Evolutionary conservation across 305 asterid genomes (phyloP).

Genomic region (Solanum aculeatissimum): DNA sequence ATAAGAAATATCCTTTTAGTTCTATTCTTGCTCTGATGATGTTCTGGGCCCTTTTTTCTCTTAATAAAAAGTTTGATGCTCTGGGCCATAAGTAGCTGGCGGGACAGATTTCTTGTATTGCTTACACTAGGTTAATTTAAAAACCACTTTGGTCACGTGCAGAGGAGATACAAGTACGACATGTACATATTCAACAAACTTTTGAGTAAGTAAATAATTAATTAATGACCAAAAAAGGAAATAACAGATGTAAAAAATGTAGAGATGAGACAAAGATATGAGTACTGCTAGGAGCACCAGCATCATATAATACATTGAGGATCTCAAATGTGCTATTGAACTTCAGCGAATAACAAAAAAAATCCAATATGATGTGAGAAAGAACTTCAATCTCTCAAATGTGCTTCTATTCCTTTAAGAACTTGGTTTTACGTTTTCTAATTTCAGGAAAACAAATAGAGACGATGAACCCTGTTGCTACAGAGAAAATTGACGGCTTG

Average conservation of each 20-base stretch:
- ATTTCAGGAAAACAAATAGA: conserved; percentile 32
- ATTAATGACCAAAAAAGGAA: not conserved
- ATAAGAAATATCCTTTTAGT: not conserved
- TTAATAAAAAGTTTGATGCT: not conserved
- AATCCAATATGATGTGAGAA: not conserved
- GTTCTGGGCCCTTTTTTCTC: not conserved
- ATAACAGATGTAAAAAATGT: not conserved
- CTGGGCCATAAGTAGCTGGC: not conserved
- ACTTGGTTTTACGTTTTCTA: not conserved
- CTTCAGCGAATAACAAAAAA: not conserved
- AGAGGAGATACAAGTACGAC: not conserved
- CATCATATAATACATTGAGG: not conserved
- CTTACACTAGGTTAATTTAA: not conserved
- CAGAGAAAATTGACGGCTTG: conserved; percentile 19
- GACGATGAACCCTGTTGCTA: conserved; percentile 3
- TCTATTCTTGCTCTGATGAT: not conserved
- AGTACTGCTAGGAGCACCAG: not conserved
- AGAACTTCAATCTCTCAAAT: not conserved
- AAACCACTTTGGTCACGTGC: not conserved
- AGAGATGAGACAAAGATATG: not conserved
- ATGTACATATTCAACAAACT: not conserved
- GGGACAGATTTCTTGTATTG: not conserved
- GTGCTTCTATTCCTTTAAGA: not conserved
- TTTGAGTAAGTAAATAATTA: not conserved
- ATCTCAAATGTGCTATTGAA: not conserved